Percentiles rank a stretch among this genome's conserved stretches.
Evolutionary conservation across 1,284 basidiomycete species (phyloP).

Genomic region (Trichosporon asahii): DNA sequence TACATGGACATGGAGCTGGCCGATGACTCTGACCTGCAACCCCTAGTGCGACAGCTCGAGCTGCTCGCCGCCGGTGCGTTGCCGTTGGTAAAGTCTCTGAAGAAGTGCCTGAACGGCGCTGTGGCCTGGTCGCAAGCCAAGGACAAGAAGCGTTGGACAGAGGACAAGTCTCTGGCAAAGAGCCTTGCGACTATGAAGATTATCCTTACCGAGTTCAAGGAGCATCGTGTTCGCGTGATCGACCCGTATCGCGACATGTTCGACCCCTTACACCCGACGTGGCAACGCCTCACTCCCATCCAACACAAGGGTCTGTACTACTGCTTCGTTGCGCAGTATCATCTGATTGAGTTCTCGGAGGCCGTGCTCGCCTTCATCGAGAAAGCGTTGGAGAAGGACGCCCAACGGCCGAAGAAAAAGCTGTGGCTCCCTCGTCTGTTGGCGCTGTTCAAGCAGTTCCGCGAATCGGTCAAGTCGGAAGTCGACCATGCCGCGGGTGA

Average conservation of each 20-base stretch:
- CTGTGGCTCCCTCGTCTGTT: conserved; percentile 67
- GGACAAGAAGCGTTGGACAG: conserved; percentile 6
- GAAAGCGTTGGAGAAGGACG: conserved; percentile 61
- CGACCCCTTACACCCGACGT: conserved; percentile 50
- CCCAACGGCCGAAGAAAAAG: conserved; percentile 54
- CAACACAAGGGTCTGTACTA: conserved; percentile 56
- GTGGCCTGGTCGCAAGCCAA: conserved; percentile 29
- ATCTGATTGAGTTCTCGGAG: conserved; percentile 60
- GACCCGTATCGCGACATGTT: conserved; percentile 67
- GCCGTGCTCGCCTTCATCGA: conserved; percentile 57
- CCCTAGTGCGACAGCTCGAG: conserved; percentile 57
- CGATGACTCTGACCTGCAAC: conserved; percentile 52
- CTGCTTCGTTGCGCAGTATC: conserved; percentile 72
- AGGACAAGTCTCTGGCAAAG: background rate
- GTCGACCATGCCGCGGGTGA: conserved; percentile 11
- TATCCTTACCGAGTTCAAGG: conserved; percentile 54
- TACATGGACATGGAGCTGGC: conserved; percentile 69
- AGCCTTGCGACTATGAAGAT: conserved; percentile 10
- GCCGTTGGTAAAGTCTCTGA: conserved; percentile 50
- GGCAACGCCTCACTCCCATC: conserved; percentile 11
- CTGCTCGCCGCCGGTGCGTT: conserved; percentile 62
- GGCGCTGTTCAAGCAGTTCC: conserved; percentile 31
- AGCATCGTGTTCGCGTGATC: conserved; percentile 58
- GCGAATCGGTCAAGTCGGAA: conserved; percentile 5
- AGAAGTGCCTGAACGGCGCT: conserved; percentile 33